phyloP scores from a whole-genome alignment of 176 grass and related monocot genomes.

The Triticum timopheevii region DNA sequence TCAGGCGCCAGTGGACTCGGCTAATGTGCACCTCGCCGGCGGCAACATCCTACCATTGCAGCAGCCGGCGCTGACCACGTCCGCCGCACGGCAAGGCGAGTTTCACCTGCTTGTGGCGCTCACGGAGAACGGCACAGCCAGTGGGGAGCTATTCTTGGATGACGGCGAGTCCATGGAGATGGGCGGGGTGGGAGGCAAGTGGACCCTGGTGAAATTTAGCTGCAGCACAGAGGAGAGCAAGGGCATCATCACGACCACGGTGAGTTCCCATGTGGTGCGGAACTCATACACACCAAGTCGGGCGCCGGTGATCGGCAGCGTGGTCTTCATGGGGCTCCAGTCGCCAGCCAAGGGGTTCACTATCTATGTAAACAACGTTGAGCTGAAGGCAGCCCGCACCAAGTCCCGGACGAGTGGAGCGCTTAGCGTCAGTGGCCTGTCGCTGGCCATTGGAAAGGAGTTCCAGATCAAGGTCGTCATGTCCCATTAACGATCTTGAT shows the following conservation, averaged over 20 bases:
- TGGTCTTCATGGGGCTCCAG: conserved; percentile 61
- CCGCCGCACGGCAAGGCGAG: conserved; percentile 28
- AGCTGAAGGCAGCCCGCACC: conserved; percentile 8
- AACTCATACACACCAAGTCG: conserved; percentile 34
- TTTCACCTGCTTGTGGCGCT: conserved; percentile 69
- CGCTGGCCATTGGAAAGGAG: conserved; percentile 47
- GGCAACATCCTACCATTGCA: conserved; percentile 64
- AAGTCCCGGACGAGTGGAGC: neutral
- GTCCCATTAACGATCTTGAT: neutral
- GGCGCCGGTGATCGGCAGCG: conserved; percentile 37
- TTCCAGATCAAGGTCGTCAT: conserved; percentile 62
- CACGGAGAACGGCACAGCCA: conserved; percentile 32
- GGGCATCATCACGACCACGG: conserved; percentile 9
- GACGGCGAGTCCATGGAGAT: conserved; percentile 73
- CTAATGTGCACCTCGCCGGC: conserved; percentile 63
- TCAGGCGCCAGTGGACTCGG: conserved; percentile 46
- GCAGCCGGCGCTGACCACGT: conserved; percentile 42
- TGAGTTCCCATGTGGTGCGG: conserved; percentile 59
- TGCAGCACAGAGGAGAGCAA: neutral
- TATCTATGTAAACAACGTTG: conserved; percentile 30
- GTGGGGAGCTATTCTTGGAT: conserved; percentile 67
- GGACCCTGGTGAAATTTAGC: conserved; percentile 61
- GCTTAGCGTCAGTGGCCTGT: conserved; percentile 46
- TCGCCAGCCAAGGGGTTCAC: neutral
- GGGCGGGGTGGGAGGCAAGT: conserved; percentile 31